These are phyloP conservation scores for Blastobotrys indianensis DNA, from an alignment of 1,139 yeast species.

Conservation along the genomic window DNA sequence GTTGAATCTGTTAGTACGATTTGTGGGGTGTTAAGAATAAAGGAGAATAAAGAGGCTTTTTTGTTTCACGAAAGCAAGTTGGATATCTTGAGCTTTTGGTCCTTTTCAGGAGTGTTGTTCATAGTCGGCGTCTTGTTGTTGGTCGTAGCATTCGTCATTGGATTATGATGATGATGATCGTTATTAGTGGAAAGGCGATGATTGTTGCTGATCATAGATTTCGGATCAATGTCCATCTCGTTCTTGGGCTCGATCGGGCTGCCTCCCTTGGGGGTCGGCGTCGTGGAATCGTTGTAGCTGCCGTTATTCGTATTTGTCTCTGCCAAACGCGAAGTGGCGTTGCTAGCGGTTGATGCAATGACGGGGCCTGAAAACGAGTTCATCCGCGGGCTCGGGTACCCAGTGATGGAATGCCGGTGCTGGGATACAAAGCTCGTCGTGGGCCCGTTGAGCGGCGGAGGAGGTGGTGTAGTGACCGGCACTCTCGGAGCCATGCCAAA, in stretches of 20 bases:
- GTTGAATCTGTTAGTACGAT: neutral
- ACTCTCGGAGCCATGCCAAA: neutral
- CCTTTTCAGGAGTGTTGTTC: constrained; percentile 8
- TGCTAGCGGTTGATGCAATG: constrained; percentile 7
- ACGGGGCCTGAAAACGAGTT: constrained; percentile 8
- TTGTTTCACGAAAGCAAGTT: constrained; percentile 25
- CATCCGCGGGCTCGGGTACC: constrained; percentile 11
- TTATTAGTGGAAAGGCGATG: neutral
- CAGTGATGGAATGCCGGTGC: constrained; percentile 16
- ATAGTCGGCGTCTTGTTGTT: neutral
- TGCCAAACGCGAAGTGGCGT: constrained; percentile 4
- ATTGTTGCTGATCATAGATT: constrained; percentile 1
- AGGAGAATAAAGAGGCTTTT: too few species aligned
- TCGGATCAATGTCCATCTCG: neutral
- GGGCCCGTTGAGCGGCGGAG: constrained; percentile 1
- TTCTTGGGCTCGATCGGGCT: constrained; percentile 4
- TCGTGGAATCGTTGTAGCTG: too few species aligned
- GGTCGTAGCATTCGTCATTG: neutral
- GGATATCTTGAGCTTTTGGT: constrained; percentile 23
- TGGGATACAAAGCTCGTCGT: constrained; percentile 3
- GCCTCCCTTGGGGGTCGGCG: too few species aligned
- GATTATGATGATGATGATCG: too few species aligned
- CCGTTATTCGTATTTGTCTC: neutral
- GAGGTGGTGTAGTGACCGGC: constrained; percentile 2
- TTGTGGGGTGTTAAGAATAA: neutral